Percentiles rank a stretch among this genome's conserved stretches.
Conservation (phyloP, 257 asterid genomes). For the Solanum sparsipilum region DNA sequence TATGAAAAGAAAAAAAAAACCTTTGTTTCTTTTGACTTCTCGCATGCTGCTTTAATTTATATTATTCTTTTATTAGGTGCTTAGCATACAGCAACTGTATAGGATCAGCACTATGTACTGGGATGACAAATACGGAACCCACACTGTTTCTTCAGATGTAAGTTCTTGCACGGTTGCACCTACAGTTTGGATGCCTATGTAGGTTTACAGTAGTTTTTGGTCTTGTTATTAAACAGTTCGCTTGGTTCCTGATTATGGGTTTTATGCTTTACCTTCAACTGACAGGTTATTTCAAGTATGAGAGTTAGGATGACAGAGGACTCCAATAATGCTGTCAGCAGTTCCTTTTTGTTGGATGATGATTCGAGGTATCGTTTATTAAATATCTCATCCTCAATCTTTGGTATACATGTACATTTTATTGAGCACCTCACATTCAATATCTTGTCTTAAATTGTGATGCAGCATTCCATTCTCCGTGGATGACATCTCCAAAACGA, state of each 20-base stretch:
- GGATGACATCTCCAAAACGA: constrained; percentile 91
- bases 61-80: constrained; percentile 43
- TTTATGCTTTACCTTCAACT: constrained; percentile 1
- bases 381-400: not conserved
- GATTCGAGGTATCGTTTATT: constrained; percentile 56
- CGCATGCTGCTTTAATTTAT: not conserved
- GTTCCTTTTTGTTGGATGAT: constrained; percentile 78
- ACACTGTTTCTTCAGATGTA: constrained; percentile 89
- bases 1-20: not conserved
- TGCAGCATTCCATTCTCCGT: constrained; percentile 96
- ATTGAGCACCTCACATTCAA: not conserved
- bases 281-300: constrained; percentile 71
- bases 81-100: constrained; percentile 93
- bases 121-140: constrained; percentile 99
- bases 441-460: constrained; percentile 3
- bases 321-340: constrained; percentile 71
- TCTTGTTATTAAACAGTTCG: not conserved
- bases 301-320: constrained; percentile 77
- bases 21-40: not conserved
- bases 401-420: not conserved
- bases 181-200: not conserved
- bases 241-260: not conserved
- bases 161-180: constrained; percentile 17
- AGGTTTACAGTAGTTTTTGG: not conserved
- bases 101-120: constrained; percentile 98